phyloP scores from a whole-genome alignment of 805 yeast genomes.

The Nakazawaea wyomingensis region DNA sequence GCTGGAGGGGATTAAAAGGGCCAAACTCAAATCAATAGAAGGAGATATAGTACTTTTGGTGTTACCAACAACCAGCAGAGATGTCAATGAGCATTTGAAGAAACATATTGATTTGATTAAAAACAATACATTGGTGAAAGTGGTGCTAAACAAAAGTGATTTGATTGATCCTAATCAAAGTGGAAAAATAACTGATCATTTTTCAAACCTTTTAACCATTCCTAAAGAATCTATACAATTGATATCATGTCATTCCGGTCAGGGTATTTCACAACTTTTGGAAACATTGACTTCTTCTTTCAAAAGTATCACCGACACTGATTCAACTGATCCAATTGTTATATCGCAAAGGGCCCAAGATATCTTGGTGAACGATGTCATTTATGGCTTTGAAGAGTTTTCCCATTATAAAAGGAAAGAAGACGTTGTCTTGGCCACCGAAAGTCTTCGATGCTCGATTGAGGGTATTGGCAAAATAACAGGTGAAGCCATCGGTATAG shows the following conservation, averaged over 20 bases:
- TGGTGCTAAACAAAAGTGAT: conserved; percentile 60
- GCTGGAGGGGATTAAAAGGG: conserved; percentile 74
- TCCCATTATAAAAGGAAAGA: conserved; percentile 39
- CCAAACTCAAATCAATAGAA: conserved; percentile 49
- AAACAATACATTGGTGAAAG: conserved; percentile 27
- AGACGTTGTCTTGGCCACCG: conserved; percentile 79
- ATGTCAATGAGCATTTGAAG: conserved; percentile 32
- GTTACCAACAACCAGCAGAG: conserved; percentile 37
- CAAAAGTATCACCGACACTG: conserved; percentile 34
- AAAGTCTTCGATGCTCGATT: conserved; percentile 64
- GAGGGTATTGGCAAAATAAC: conserved; percentile 91
- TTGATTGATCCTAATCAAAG: conserved; percentile 23
- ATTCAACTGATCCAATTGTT: conserved; percentile 57
- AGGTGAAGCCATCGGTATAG: conserved; percentile 83
- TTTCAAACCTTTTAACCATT: conserved; percentile 27
- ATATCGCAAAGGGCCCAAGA: conserved; percentile 76
- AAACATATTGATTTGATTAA: conserved; percentile 31
- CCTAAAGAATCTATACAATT: conserved; percentile 21
- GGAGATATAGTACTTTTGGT: conserved; percentile 72
- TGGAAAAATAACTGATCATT: conserved; percentile 16
- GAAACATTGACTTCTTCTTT: conserved; percentile 39
- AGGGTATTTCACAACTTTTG: conserved; percentile 51
- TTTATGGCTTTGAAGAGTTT: conserved; percentile 70
- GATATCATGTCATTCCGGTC: conserved; percentile 57
- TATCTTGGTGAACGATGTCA: conserved; percentile 66